phyloP scores from a whole-genome alignment of 306 rosid genomes.

The Sicyos edulis region DNA sequence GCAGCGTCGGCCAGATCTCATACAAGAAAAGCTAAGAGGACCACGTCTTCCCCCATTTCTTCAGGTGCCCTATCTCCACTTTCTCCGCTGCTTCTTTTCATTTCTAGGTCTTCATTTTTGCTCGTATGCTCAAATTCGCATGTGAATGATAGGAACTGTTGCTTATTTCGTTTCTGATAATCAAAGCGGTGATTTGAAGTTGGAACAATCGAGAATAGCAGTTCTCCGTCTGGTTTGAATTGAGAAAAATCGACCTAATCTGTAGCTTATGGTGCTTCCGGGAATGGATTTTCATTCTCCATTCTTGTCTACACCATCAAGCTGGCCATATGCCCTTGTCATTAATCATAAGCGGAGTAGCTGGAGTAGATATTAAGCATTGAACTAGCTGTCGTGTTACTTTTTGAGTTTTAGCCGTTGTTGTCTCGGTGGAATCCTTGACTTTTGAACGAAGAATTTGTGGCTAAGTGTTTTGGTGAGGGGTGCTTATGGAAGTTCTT shows the following conservation, averaged over 20 bases:
- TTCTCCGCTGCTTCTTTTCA: too few relatives aligned
- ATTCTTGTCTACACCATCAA: not conserved
- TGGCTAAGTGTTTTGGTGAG: too few relatives aligned
- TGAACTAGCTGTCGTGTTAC: not conserved
- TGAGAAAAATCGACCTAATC: not conserved
- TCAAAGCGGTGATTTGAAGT: too few relatives aligned
- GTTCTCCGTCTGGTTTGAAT: not conserved
- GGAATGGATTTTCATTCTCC: not conserved
- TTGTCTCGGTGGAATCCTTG: too few relatives aligned
- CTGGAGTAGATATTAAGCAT: too few relatives aligned
- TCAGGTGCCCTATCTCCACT: conserved; percentile 47
- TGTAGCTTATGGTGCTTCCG: not conserved
- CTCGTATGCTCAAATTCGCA: too few relatives aligned
- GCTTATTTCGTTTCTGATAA: not conserved
- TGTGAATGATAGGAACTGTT: not conserved
- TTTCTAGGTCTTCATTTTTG: not conserved
- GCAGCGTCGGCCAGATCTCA: conserved; percentile 80
- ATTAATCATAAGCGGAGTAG: too few relatives aligned
- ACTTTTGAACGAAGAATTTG: too few relatives aligned
- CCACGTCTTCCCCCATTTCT: conserved; percentile 36
- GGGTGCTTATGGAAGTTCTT: too few relatives aligned
- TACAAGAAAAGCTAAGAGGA: conserved; percentile 51
- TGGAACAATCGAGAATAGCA: too few relatives aligned
- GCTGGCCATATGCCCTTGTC: not conserved
- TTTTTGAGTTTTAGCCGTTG: not conserved